These are phyloP conservation scores for Hanseniaspora meyeri DNA, from an alignment of 805 yeast genomes.

Conservation along the genomic window DNA sequence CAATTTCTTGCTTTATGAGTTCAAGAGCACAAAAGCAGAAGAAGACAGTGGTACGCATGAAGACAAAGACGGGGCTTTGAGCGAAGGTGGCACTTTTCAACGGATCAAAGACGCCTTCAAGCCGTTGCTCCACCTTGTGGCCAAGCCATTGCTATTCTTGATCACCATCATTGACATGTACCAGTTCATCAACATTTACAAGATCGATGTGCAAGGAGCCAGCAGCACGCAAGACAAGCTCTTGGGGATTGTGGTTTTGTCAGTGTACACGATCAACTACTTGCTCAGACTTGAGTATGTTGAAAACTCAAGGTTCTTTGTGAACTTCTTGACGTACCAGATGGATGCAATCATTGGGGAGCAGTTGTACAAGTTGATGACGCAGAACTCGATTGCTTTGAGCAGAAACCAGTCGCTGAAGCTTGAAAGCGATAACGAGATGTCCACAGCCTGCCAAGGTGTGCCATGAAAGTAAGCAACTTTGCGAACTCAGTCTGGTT, in stretches of 20 bases:
- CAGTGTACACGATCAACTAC: not conserved
- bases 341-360: not conserved
- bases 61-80: not conserved
- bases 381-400: not conserved
- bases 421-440: not conserved
- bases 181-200: not conserved
- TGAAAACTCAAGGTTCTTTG: constrained; percentile 1
- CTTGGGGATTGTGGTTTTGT: not conserved
- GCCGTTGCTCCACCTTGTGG: constrained; percentile 4
- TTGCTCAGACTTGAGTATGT: constrained; percentile 6
- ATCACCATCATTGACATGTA: constrained; percentile 3
- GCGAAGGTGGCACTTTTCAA: not conserved
- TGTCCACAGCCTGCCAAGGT: not conserved
- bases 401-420: not conserved
- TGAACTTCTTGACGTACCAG: not conserved
- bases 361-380: not conserved
- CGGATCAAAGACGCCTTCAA: constrained; percentile 5
- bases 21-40: not conserved
- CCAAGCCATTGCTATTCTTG: not conserved
- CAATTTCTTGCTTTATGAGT: constrained; percentile 7
- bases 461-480: not conserved
- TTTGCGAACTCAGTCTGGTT: not conserved
- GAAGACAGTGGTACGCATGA: not conserved
- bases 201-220: not conserved
- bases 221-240: not conserved